Conservation (phyloP, 768 basidiomycete species). For the Panaeolus cyanescens region DNA sequence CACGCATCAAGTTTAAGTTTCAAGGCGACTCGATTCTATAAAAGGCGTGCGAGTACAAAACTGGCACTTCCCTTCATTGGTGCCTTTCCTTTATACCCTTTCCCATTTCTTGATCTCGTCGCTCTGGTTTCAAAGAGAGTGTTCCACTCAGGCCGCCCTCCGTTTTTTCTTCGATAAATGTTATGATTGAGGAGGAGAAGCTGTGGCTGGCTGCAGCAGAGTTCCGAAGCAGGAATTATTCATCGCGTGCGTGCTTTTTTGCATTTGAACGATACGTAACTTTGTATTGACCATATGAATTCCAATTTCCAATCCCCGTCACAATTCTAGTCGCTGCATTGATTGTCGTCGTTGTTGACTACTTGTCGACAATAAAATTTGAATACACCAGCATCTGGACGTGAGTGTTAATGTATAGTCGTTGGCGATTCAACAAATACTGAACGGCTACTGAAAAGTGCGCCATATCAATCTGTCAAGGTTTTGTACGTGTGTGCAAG, state of each 20-base stretch:
- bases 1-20: too few relatives aligned
- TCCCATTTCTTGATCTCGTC: too few relatives aligned
- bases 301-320: neutral
- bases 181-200: neutral
- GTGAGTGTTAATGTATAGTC: neutral
- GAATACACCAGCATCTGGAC: neutral
- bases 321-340: neutral
- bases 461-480: neutral
- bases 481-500: neutral
- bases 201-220: neutral
- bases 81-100: too few relatives aligned
- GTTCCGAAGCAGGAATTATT: neutral
- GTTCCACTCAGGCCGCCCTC: too few relatives aligned
- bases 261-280: neutral
- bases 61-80: too few relatives aligned
- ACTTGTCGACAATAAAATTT: neutral
- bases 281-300: neutral
- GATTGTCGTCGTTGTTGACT: neutral
- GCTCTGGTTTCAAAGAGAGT: too few relatives aligned
- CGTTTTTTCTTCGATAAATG: neutral
- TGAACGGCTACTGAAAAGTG: neutral
- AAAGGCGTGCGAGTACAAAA: too few relatives aligned
- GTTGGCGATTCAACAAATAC: neutral
- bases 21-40: too few relatives aligned
- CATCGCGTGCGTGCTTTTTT: neutral